Percentiles rank a stretch among this genome's conserved stretches.
These are phyloP conservation scores for Annulohypoxylon maeteangense DNA, from an alignment of 495 filamentous ascomycete genomes.

Conservation along the genomic window DNA sequence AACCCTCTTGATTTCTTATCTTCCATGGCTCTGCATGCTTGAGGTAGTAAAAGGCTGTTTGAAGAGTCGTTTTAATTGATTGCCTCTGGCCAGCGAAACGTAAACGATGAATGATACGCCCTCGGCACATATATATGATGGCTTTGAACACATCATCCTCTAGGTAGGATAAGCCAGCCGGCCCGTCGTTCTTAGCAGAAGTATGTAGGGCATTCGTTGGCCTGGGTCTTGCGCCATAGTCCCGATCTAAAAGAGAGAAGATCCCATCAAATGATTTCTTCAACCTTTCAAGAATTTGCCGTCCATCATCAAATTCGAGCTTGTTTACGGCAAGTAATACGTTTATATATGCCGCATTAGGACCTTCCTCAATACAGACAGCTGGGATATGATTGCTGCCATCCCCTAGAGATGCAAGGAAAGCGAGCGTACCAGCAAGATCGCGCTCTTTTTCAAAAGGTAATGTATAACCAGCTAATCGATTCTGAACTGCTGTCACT, in stretches of 20 bases:
- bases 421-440: slow-evolving; percentile 51
- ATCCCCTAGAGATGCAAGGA: slow-evolving; percentile 51
- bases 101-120: slow-evolving; percentile 50
- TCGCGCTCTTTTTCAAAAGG: slow-evolving; percentile 48
- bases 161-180: slow-evolving; percentile 15
- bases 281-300: slow-evolving; percentile 39
- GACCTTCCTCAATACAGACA: slow-evolving; percentile 51
- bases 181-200: not conserved
- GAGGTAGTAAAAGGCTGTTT: slow-evolving; percentile 13
- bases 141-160: slow-evolving; percentile 46
- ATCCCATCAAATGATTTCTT: slow-evolving; percentile 47
- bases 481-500: slow-evolving; percentile 20
- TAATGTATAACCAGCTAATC: slow-evolving; percentile 35
- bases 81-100: slow-evolving; percentile 35
- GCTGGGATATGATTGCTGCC: slow-evolving; percentile 51
- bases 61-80: slow-evolving; percentile 40
- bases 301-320: not conserved
- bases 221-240: slow-evolving; percentile 23
- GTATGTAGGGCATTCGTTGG: not conserved
- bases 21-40: not conserved
- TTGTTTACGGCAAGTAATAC: slow-evolving; percentile 56
- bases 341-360: slow-evolving; percentile 33
- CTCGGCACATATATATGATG: slow-evolving; percentile 51
- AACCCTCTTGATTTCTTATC: not conserved
- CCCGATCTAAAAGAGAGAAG: slow-evolving; percentile 39